A percentile compares a stretch with the other conserved stretches of the same genome.
phyloP scores from a whole-genome alignment of 495 filamentous ascomycete genomes.

The Aspergillus heteromorphus region DNA sequence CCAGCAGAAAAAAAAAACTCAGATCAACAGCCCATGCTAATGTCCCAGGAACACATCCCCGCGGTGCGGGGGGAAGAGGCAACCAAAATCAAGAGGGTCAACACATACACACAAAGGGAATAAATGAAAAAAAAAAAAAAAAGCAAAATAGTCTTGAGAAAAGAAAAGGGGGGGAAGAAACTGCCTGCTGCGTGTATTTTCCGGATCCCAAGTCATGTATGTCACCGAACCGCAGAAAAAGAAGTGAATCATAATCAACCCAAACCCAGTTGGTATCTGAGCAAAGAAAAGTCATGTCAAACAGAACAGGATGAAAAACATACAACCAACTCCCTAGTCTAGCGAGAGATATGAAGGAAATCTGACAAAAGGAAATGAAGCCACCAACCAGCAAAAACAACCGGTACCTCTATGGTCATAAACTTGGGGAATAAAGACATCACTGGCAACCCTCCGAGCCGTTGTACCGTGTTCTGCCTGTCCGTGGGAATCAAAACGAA shows the following conservation, averaged over 20 bases:
- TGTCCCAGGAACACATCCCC: background rate
- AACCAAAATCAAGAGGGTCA: slow-evolving; percentile 8
- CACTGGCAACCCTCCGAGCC: slow-evolving; percentile 19
- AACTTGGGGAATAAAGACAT: slow-evolving; percentile 26
- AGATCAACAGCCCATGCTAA: background rate
- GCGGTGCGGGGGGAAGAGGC: slow-evolving; percentile 1
- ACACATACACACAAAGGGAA: slow-evolving; percentile 17
- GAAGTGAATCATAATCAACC: slow-evolving; percentile 16
- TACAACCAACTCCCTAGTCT: slow-evolving; percentile 34
- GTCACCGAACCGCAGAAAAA: slow-evolving; percentile 18
- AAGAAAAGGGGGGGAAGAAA: too few relatives aligned
- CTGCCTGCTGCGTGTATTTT: slow-evolving; percentile 17
- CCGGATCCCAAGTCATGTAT: slow-evolving; percentile 8
- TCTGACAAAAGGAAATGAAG: slow-evolving; percentile 21
- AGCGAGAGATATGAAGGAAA: slow-evolving; percentile 38
- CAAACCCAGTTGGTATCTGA: slow-evolving; percentile 31
- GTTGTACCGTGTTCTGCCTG: slow-evolving; percentile 24
- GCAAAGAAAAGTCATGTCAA: slow-evolving; percentile 28
- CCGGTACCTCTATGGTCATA: slow-evolving; percentile 47
- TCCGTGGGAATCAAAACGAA: slow-evolving; percentile 14
- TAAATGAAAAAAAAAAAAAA: slow-evolving; percentile 5
- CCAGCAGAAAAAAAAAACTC: background rate
- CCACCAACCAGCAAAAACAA: slow-evolving; percentile 33
- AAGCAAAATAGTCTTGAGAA: slow-evolving; percentile 15
- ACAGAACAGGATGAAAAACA: slow-evolving; percentile 28